These are phyloP conservation scores for Saturnispora mendoncae DNA, from an alignment of 805 yeast species.

Conservation along the genomic window DNA sequence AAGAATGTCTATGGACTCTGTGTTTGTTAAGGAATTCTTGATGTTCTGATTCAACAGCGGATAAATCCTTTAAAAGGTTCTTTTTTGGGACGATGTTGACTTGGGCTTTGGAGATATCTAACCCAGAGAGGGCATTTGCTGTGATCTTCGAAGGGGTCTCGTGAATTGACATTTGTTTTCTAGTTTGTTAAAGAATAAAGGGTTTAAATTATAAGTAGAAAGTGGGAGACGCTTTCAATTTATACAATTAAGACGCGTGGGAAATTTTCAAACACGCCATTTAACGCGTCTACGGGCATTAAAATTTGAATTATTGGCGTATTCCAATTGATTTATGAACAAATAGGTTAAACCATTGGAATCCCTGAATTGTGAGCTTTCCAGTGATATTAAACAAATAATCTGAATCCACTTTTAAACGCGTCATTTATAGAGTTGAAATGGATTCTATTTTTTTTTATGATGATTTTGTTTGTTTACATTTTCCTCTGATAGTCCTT, in stretches of 20 bases:
- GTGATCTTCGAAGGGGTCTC: constrained; percentile 67
- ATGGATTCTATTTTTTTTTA: neutral
- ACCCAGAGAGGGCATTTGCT: constrained; percentile 45
- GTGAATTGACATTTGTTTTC: constrained; percentile 37
- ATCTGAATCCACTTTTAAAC: too few relatives aligned
- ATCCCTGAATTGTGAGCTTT: too few relatives aligned
- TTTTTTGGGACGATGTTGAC: constrained; percentile 27
- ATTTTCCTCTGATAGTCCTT: neutral
- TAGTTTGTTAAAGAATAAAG: neutral
- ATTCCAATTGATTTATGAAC: too few relatives aligned
- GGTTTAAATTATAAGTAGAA: neutral
- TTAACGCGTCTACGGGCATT: too few relatives aligned
- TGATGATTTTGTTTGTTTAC: neutral
- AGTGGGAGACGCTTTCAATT: neutral
- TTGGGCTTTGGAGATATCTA: constrained; percentile 33
- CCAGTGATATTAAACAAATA: too few relatives aligned
- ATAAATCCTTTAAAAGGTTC: constrained; percentile 24
- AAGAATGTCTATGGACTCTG: constrained; percentile 59
- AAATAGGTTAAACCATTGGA: too few relatives aligned
- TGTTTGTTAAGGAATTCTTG: constrained; percentile 49
- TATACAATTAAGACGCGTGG: neutral
- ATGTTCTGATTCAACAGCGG: constrained; percentile 34
- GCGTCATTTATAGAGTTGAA: too few relatives aligned
- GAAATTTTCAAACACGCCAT: neutral
- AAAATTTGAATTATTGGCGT: too few relatives aligned